Evolutionary conservation across 495 filamentous ascomycete species (phyloP), one percentile per base, ranked within the genome.

Genomic region (Aspergillus asperescens): DNA sequence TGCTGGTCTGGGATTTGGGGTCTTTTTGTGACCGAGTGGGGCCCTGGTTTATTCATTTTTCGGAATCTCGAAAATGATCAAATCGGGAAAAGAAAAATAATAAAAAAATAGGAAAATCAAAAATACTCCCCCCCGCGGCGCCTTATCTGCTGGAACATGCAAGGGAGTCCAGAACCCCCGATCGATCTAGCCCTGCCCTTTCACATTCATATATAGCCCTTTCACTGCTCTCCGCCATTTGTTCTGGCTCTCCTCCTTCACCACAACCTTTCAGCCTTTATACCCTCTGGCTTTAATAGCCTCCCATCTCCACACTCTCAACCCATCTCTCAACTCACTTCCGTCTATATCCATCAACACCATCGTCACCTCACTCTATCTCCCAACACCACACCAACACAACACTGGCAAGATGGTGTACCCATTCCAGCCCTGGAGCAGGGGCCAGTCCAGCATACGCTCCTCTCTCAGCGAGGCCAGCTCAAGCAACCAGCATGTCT

Each of bases 401-500:
- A 31, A 9, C 46, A 18, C 28, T 49, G 44, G 13, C 37, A 47
- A 34, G 34, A 50, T 38, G 40, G 54, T 62, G 40, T 60, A 56
- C 41, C 61, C 61, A 22, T 56, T 63, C 44, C 58, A 55, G 19
- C 56, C 62, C 34, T 64, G 61, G 61, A 55, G 52, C 46, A 56
- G 56, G 34, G 58, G 59, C 48, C 45, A 41, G 31, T 48, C 55
- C 41, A 59, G 52, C 46, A 48, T 61, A n/a, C 54, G 58, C 43
- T 59, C 59, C 12, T 55, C 62, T 27, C 54, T 54, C 20, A 63
- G 57, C 23, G 57, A 60, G 29, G 57, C 61, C 16, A 58, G 58
- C 24, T 29, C 70, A 39, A 71, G 60, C 57, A 68, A 57, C 13
- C 61, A 69, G 29, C 62, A 64, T 18, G 63, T 62, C 24, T 63